A percentile compares a stretch with the other conserved stretches of the same genome.
Evolutionary conservation across 352 stramenopile species (phyloP).

Genomic region (Globisporangium sylvaticum): DNA sequence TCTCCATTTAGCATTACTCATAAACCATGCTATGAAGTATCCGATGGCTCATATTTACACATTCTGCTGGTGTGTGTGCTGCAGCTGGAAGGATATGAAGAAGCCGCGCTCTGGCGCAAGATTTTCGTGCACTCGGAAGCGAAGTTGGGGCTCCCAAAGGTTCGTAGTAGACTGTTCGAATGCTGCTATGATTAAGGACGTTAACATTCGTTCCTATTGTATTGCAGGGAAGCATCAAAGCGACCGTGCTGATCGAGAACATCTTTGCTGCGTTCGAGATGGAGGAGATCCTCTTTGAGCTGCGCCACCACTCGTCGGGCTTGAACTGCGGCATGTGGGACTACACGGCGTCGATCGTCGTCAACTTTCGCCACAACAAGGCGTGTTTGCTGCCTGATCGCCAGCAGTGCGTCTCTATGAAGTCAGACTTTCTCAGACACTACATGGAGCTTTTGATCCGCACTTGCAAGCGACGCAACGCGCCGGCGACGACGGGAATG

Average conservation of each 20-base stretch:
- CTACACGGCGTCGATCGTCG: slow-evolving; percentile 96
- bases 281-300: slow-evolving; percentile 95
- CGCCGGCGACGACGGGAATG: slow-evolving; percentile 95
- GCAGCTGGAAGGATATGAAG: slow-evolving; percentile 87
- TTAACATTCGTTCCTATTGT: neutral
- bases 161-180: slow-evolving; percentile 14
- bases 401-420: slow-evolving; percentile 71
- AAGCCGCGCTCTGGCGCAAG: slow-evolving; percentile 94
- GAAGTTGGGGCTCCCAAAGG: slow-evolving; percentile 81
- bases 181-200: neutral
- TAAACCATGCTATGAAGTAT: no score
- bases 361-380: slow-evolving; percentile 83
- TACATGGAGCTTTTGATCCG: slow-evolving; percentile 94
- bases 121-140: slow-evolving; percentile 91
- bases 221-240: slow-evolving; percentile 68
- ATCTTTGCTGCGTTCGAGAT: slow-evolving; percentile 97
- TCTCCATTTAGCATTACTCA: neutral
- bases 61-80: neutral
- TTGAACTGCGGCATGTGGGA: slow-evolving; percentile 98
- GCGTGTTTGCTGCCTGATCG: slow-evolving; percentile 91
- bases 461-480: slow-evolving; percentile 91
- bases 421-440: slow-evolving; percentile 56
- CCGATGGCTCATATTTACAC: neutral
- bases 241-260: slow-evolving; percentile 94
- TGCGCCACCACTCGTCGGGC: slow-evolving; percentile 92